Evolutionary conservation across 2,329 filamentous ascomycete genomes (phyloP).

Genomic region (Fusarium tupiense): DNA sequence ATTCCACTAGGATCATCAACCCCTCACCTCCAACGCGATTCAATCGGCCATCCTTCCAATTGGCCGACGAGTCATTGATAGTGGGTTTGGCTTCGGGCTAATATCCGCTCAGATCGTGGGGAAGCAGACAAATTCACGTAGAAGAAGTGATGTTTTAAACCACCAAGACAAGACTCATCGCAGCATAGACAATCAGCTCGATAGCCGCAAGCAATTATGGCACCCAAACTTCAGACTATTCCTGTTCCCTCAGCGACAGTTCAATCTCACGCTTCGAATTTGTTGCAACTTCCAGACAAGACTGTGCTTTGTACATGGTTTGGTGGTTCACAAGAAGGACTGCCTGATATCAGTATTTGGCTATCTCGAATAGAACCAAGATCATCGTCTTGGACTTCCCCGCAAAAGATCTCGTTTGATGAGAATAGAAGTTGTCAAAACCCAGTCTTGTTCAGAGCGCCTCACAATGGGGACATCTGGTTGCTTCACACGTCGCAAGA

Average conservation of each 20-base stretch:
- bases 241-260: conserved; percentile 52
- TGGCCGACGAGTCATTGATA: neutral
- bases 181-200: neutral
- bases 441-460: conserved; percentile 53
- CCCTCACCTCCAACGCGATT: neutral
- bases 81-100: neutral
- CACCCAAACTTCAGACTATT: conserved; percentile 12
- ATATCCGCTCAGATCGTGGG: conserved; percentile 10
- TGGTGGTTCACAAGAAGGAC: conserved; percentile 56
- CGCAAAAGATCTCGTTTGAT: conserved; percentile 52
- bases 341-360: conserved; percentile 56
- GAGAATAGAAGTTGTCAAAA: conserved; percentile 56
- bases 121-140: neutral
- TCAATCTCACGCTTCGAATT: conserved; percentile 57
- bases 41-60: conserved; percentile 23
- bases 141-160: neutral
- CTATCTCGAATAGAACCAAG: conserved; percentile 49
- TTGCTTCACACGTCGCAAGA: conserved; percentile 57
- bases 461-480: conserved; percentile 50
- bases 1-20: neutral
- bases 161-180: neutral
- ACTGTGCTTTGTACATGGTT: conserved; percentile 57
- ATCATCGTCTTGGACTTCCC: conserved; percentile 45
- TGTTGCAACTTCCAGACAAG: conserved; percentile 52
- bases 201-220: neutral